Evolutionary conservation across 2,329 filamentous ascomycete species (phyloP).

Genomic region (Arthrobotrys sinensis): DNA sequence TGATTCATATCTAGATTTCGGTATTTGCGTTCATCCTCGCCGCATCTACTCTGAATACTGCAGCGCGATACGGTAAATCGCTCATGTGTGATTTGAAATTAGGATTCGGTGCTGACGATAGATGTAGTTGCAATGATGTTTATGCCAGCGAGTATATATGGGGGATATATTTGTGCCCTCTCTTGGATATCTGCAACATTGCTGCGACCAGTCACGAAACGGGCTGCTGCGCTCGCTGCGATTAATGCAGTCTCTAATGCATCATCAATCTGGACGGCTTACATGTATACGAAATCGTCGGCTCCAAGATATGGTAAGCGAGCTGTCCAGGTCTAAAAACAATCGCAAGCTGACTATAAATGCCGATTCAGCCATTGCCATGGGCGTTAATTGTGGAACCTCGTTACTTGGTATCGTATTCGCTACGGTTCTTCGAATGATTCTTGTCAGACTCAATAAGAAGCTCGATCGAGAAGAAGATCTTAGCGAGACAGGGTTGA

Average conservation of each 20-base stretch:
- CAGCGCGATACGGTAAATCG: constrained; percentile 73
- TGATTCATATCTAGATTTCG: constrained; percentile 68
- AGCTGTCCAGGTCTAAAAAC: background rate
- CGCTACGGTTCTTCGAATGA: constrained; percentile 75
- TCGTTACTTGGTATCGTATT: constrained; percentile 76
- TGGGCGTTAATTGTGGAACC: constrained; percentile 79
- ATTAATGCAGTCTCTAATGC: constrained; percentile 82
- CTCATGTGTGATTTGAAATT: background rate
- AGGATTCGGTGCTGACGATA: background rate
- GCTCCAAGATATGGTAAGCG: constrained; percentile 57
- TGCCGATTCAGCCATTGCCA: constrained; percentile 71
- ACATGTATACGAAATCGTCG: constrained; percentile 75
- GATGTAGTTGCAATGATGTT: constrained; percentile 76
- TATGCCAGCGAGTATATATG: constrained; percentile 75
- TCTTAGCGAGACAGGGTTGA: constrained; percentile 50
- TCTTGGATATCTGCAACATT: constrained; percentile 84
- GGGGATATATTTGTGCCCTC: constrained; percentile 77
- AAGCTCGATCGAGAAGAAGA: constrained; percentile 78
- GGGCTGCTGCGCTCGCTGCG: constrained; percentile 79
- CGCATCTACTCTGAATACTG: constrained; percentile 75
- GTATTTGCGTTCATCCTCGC: constrained; percentile 78
- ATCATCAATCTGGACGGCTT: constrained; percentile 79
- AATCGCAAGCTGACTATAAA: constrained; percentile 1
- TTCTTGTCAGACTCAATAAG: constrained; percentile 78
- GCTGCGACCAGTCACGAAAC: constrained; percentile 82